Evolutionary conservation across 495 filamentous ascomycete genomes (phyloP).

Genomic region (Penicillium pulvis): DNA sequence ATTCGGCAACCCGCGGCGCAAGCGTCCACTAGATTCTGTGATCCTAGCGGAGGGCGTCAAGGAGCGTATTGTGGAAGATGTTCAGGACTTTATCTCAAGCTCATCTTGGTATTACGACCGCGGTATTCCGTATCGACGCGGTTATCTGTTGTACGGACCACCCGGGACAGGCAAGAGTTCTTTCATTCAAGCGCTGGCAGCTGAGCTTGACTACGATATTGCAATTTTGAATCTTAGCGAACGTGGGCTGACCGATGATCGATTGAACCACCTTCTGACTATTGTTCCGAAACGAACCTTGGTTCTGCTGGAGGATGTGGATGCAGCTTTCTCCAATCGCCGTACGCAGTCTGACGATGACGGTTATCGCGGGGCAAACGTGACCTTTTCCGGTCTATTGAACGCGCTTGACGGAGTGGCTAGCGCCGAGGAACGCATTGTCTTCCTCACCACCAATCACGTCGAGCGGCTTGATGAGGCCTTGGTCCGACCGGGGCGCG

Average conservation of each 20-base stretch:
- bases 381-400: conserved; percentile 91
- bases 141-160: conserved; percentile 91
- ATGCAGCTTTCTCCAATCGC: conserved; percentile 86
- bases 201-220: conserved; percentile 89
- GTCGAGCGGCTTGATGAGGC: conserved; percentile 86
- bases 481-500: conserved; percentile 84
- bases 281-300: conserved; percentile 86
- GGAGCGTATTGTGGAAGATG: conserved; percentile 80
- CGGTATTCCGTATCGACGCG: conserved; percentile 91
- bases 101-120: conserved; percentile 90
- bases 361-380: conserved; percentile 85
- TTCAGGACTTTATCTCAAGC: conserved; percentile 77
- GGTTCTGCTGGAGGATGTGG: conserved; percentile 89
- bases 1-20: conserved; percentile 86
- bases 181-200: conserved; percentile 94
- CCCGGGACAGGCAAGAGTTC: conserved; percentile 95
- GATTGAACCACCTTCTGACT: conserved; percentile 82
- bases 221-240: conserved; percentile 93
- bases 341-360: conserved; percentile 72
- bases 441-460: conserved; percentile 95
- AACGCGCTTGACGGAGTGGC: conserved; percentile 95
- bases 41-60: conserved; percentile 84
- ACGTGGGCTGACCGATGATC: conserved; percentile 89
- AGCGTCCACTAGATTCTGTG: conserved; percentile 85
- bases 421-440: conserved; percentile 90